Percentiles rank a stretch among this genome's conserved stretches.
These are phyloP conservation scores for Trichoderma oligosporum DNA, from an alignment of 2,329 filamentous ascomycete genomes.

Conservation along the genomic window DNA sequence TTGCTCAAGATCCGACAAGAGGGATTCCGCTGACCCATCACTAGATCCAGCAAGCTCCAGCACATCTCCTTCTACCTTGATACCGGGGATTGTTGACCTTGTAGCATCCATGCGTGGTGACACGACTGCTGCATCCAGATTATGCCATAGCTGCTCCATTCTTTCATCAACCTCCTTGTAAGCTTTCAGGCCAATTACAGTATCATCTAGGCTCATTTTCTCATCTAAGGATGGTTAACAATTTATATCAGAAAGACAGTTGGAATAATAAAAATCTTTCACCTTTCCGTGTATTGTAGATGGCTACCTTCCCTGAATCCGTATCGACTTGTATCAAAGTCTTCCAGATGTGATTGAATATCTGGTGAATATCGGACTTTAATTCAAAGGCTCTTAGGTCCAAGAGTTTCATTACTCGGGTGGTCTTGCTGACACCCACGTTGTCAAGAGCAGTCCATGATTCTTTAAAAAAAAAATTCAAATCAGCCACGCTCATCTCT, in stretches of 20 bases:
- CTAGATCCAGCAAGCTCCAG: slow-evolving; percentile 43
- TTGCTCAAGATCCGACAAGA: slow-evolving; percentile 52
- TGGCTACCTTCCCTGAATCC: slow-evolving; percentile 50
- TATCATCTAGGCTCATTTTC: slow-evolving; percentile 51
- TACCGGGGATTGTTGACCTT: slow-evolving; percentile 33
- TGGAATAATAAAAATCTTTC: slow-evolving; percentile 18
- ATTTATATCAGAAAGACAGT: not conserved
- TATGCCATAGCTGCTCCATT: slow-evolving; percentile 58
- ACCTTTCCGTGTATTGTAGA: slow-evolving; percentile 54
- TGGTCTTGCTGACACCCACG: slow-evolving; percentile 58
- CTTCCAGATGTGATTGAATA: slow-evolving; percentile 68
- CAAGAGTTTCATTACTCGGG: slow-evolving; percentile 62
- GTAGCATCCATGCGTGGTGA: slow-evolving; percentile 53
- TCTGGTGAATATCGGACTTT: slow-evolving; percentile 61
- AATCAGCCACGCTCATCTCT: slow-evolving; percentile 21
- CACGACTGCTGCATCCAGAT: slow-evolving; percentile 59
- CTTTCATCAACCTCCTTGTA: slow-evolving; percentile 60
- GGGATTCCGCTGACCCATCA: slow-evolving; percentile 44
- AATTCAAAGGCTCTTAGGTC: slow-evolving; percentile 62
- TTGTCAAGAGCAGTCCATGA: slow-evolving; percentile 56
- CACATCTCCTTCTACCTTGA: slow-evolving; percentile 42
- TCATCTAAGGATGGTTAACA: slow-evolving; percentile 38
- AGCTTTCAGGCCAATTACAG: slow-evolving; percentile 52
- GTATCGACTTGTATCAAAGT: slow-evolving; percentile 61
- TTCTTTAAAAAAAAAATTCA: slow-evolving; percentile 42